phyloP scores from a whole-genome alignment of 352 stramenopile species.

The Stramenopiles sp. region DNA sequence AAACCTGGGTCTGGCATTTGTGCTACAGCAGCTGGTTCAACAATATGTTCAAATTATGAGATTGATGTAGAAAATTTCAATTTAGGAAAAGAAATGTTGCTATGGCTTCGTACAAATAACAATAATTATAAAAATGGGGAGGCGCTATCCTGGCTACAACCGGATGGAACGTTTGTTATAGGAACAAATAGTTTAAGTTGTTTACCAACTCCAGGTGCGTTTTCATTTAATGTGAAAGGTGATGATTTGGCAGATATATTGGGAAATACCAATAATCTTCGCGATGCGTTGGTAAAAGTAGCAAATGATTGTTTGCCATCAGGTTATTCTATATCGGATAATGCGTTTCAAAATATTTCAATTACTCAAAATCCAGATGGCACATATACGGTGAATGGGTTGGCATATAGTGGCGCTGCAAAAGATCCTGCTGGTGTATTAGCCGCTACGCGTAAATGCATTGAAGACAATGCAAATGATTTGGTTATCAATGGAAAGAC shows the following conservation, averaged over 20 bases:
- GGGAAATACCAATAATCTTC: neutral
- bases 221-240: neutral
- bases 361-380: neutral
- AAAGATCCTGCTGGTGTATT: conserved; percentile 4
- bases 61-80: neutral
- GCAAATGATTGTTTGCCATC: neutral
- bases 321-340: neutral
- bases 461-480: neutral
- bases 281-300: neutral
- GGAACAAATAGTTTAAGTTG: neutral
- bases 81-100: conserved; percentile 1
- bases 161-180: neutral
- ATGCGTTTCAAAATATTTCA: conserved; percentile 2
- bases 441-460: neutral
- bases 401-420: neutral
- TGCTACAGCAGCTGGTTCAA: neutral
- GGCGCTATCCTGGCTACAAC: neutral
- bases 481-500: conserved; percentile 1
- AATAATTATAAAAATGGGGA: neutral
- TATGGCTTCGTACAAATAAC: neutral
- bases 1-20: neutral
- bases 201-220: neutral
- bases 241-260: neutral
- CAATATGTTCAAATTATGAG: neutral
- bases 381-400: neutral